Base-by-base conservation (phyloP, 164 flowering plant genomes). In the Liriodendron chinense region DNA sequence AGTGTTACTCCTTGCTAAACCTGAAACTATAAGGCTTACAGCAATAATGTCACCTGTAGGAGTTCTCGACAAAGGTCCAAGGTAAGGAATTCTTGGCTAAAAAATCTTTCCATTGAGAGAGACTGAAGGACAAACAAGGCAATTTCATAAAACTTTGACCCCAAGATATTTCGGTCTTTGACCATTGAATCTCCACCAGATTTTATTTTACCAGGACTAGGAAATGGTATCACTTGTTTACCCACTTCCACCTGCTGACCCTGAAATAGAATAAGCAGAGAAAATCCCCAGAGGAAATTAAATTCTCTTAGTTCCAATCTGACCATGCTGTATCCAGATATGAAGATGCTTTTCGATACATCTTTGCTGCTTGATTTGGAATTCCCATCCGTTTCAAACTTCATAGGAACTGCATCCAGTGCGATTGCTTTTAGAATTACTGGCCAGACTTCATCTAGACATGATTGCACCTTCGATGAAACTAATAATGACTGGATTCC, bases 391-490 rank as follows among this genome's bases (percentile, higher is more conserved):
- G 50, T 66, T 74, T 76, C 81, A 76, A 47, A 47, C 71, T 76
- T 74, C 23, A 62, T 77, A 68, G 99, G 99, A 81, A 88, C 86
- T 47, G 97, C 94, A 87, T 96, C 99, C 70, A 91, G 78, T 43
- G 88, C 84, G 80, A 90, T 75, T 62, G 99, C 99, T 84, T 92
- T 97, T 80, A 96, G 78, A 81, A 96, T 86, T 47, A 92, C 89
- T n/a, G 98, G 97, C 98, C 98, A 96, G 50, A 92, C 85, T 83
- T 94, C 97, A 82, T 94, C 92, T 24, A 96, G 85, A 78, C 89
- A 92, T 53, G 88, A 84, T 75, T 72, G 86, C 81, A 96, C 79
- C 84, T 87, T 87, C 65, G 85, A 84, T 59, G 87, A 87, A 81
- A 91, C 94, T 53, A 88, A 73, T 49, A 91, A 85, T 63, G 95